A percentile compares a stretch with the other conserved stretches of the same genome.
Evolutionary conservation across 257 asterid species (phyloP).

Genomic region (Solanum stenotomum): DNA sequence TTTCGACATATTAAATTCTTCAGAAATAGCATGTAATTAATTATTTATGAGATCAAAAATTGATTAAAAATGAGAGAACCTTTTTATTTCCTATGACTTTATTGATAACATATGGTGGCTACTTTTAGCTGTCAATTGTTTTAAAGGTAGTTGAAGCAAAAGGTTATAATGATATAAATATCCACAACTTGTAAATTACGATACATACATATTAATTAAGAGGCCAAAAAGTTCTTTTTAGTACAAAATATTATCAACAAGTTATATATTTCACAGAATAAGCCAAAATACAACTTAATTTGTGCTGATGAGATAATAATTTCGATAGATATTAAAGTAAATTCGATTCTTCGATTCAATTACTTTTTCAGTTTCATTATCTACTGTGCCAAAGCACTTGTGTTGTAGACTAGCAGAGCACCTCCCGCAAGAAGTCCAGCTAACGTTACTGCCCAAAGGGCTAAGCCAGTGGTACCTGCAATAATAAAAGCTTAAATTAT

Average conservation of each 20-base stretch:
- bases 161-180: background rate
- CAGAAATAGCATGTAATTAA: too few relatives aligned
- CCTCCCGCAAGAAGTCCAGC: constrained; percentile 76
- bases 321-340: too few relatives aligned
- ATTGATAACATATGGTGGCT: background rate
- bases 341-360: too few relatives aligned
- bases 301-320: background rate
- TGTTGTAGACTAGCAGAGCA: constrained; percentile 92
- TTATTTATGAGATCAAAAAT: background rate
- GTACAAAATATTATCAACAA: background rate
- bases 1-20: background rate
- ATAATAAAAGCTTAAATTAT: too few relatives aligned
- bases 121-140: background rate
- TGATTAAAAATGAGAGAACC: background rate
- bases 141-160: background rate
- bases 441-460: constrained; percentile 84
- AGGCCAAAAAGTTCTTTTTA: background rate
- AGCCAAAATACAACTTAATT: background rate
- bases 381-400: constrained; percentile 84
- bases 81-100: background rate
- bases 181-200: background rate
- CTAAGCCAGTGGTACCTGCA: constrained; percentile 67
- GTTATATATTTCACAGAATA: background rate
- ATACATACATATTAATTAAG: background rate
- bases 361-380: background rate